A percentile compares a stretch with the other conserved stretches of the same genome.
phyloP scores from a whole-genome alignment of 2,329 filamentous ascomycete genomes.

The Venturia aucupariae region DNA sequence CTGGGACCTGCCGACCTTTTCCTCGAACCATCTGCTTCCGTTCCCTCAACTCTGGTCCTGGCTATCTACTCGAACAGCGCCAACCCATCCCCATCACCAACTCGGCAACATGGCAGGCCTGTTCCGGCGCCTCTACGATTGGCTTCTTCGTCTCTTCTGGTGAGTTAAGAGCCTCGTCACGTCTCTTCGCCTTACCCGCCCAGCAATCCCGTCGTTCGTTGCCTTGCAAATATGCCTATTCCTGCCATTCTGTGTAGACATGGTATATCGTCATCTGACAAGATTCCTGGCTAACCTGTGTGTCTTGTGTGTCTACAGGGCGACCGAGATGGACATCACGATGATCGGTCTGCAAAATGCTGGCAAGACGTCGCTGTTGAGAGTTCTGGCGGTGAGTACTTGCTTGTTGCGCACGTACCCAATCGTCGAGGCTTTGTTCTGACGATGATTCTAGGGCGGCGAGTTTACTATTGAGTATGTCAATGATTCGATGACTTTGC shows the following conservation, averaged over 20 bases:
- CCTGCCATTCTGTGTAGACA: not conserved
- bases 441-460: constrained; percentile 57
- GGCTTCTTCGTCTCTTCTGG: constrained; percentile 96
- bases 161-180: constrained; percentile 41
- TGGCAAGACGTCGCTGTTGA: constrained; percentile 89
- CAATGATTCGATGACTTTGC: constrained; percentile 7
- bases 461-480: constrained; percentile 98
- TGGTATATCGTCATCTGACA: not conserved
- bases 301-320: constrained; percentile 47
- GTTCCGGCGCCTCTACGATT: constrained; percentile 94
- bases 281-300: constrained; percentile 5
- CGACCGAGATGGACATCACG: constrained; percentile 98
- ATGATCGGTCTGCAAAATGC: constrained; percentile 98
- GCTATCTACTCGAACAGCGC: constrained; percentile 8
- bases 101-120: constrained; percentile 65
- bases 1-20: constrained; percentile 4
- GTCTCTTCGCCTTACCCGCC: constrained; percentile 16
- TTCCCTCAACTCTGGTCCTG: constrained; percentile 8
- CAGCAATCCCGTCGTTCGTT: constrained; percentile 13
- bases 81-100: not conserved
- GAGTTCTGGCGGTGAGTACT: constrained; percentile 81
- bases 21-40: constrained; percentile 1
- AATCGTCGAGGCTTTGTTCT: constrained; percentile 17
- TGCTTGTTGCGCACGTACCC: constrained; percentile 15
- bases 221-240: not conserved